Evolutionary conservation across 2,329 filamentous ascomycete species (phyloP).

Genomic region (Penicillium sp.): DNA sequence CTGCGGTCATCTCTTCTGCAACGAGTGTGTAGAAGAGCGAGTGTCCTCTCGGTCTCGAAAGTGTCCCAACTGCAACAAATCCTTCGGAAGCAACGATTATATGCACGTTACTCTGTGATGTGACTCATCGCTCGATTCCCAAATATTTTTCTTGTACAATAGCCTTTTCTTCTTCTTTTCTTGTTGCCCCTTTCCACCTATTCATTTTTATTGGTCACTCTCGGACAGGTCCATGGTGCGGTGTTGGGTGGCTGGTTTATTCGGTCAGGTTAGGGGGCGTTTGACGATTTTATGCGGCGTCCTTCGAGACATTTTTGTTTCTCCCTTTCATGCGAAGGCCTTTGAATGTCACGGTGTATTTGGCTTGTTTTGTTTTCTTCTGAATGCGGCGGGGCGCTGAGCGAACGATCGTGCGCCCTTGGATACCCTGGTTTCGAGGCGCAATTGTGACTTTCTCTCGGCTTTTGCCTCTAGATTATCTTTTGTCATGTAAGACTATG

Average conservation of each 20-base stretch:
- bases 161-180: conserved; percentile 23
- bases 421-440: conserved; percentile 29
- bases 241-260: conserved; percentile 36
- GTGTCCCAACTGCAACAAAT: conserved; percentile 88
- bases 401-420: conserved; percentile 20
- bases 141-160: conserved; percentile 34
- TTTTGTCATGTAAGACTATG: conserved; percentile 36
- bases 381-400: conserved; percentile 14
- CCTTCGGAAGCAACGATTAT: conserved; percentile 87
- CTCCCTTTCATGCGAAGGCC: not conserved
- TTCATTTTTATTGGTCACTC: conserved; percentile 19
- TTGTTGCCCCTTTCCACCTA: conserved; percentile 17
- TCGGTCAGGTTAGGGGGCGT: conserved; percentile 34
- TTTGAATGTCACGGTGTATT: not conserved
- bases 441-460: conserved; percentile 14
- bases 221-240: conserved; percentile 36
- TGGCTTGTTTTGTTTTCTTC: not conserved
- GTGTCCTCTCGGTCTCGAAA: conserved; percentile 89
- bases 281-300: conserved; percentile 21
- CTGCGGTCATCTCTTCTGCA: conserved; percentile 94
- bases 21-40: conserved; percentile 83
- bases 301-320: conserved; percentile 2
- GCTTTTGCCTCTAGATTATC: conserved; percentile 17
- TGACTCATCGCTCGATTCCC: conserved; percentile 3
- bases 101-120: conserved; percentile 61